Conservation (phyloP, 768 basidiomycete genomes). For the Mycena galericulata region DNA sequence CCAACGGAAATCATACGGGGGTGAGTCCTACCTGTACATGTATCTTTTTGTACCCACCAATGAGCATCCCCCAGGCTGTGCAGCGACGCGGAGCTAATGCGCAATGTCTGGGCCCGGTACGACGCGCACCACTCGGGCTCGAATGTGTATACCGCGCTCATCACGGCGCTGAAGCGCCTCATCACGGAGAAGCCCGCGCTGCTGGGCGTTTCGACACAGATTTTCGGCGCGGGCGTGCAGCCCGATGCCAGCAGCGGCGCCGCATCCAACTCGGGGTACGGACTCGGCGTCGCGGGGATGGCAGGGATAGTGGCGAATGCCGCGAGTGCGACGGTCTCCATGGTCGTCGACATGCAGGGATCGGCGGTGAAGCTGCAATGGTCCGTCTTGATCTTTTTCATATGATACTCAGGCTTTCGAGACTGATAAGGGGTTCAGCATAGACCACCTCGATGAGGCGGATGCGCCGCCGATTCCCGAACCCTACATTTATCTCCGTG, state of each 20-base stretch:
- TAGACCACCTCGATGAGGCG: constrained; percentile 98
- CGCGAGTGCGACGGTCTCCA: constrained; percentile 85
- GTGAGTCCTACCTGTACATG: no score
- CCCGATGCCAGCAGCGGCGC: constrained; percentile 41
- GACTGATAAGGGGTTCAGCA: constrained; percentile 60
- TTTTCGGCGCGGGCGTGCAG: no score
- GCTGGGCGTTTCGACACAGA: no score
- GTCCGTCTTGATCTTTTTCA: constrained; percentile 55
- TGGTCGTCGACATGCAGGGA: constrained; percentile 83
- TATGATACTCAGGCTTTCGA: neutral
- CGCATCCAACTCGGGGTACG: constrained; percentile 59
- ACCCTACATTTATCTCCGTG: constrained; percentile 92
- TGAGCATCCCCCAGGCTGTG: no score
- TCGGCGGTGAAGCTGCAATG: constrained; percentile 93
- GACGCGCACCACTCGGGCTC: no score
- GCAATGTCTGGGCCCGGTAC: no score
- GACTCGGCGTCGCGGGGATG: constrained; percentile 72
- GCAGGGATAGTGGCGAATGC: constrained; percentile 88
- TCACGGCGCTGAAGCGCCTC: no score
- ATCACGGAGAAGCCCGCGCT: no score
- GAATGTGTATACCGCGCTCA: no score
- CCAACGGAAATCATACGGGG: no score
- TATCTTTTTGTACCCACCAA: no score
- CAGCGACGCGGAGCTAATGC: no score
- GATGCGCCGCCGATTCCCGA: constrained; percentile 96